A percentile compares a stretch with the other conserved stretches of the same genome.
Evolutionary conservation across 108 stramenopile genomes (phyloP).

Genomic region (Fragilariopsis cylindrus): DNA sequence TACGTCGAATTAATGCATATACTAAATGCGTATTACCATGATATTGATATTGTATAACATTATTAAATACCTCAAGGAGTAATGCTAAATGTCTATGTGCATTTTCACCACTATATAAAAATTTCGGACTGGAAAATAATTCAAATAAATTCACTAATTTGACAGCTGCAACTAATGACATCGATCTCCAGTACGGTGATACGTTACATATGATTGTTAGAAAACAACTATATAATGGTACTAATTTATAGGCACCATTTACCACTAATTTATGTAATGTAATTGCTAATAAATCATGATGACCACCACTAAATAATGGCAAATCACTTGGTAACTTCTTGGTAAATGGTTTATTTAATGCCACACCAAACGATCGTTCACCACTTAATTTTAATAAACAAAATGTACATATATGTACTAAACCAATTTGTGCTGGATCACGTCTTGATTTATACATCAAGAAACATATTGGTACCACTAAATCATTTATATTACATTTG

Average conservation of each 20-base stretch:
- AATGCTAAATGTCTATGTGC: conserved; percentile 89
- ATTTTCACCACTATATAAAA: conserved; percentile 85
- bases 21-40: conserved; percentile 94
- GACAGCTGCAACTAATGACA: conserved; percentile 89
- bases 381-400: conserved; percentile 92
- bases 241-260: conserved; percentile 86
- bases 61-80: conserved; percentile 96
- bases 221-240: conserved; percentile 93
- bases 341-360: conserved; percentile 89
- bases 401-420: conserved; percentile 97
- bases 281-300: conserved; percentile 93
- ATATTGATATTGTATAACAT: conserved; percentile 98
- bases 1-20: conserved; percentile 94
- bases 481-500: conserved; percentile 72
- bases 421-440: conserved; percentile 83
- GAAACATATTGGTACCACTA: conserved; percentile 94
- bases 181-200: conserved; percentile 89
- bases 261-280: conserved; percentile 95
- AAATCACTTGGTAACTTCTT: conserved; percentile 83
- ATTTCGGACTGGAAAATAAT: conserved; percentile 89
- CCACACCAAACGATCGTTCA: conserved; percentile 93
- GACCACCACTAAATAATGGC: conserved; percentile 87
- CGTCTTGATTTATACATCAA: conserved; percentile 91
- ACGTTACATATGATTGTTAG: conserved; percentile 96
- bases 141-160: conserved; percentile 96